Evolutionary conservation across 805 yeast species (phyloP).

Genomic region (Sungouiella blattae): DNA sequence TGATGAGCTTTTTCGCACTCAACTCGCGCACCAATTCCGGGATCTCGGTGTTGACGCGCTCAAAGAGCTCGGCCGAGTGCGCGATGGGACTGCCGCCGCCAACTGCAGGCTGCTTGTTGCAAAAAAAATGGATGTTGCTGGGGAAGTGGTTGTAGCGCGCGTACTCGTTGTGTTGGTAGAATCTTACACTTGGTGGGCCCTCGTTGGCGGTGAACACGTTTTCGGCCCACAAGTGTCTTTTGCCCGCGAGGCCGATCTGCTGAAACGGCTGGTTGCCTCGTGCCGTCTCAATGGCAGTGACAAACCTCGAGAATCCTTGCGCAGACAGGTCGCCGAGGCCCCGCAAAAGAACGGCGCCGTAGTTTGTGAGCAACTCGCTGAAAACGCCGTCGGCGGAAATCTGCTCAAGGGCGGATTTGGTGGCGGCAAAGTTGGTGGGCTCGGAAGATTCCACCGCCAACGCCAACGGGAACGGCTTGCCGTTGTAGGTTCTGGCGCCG

Average conservation of each 20-base stretch:
- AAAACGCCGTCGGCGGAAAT: not conserved
- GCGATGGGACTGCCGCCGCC: constrained; percentile 21
- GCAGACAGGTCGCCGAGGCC: not conserved
- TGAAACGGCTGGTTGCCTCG: not conserved
- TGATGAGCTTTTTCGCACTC: constrained; percentile 1
- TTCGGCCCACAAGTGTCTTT: not conserved
- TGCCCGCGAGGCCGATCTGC: not conserved
- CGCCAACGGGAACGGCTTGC: not conserved
- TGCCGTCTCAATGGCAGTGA: not conserved
- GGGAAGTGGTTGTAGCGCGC: not conserved
- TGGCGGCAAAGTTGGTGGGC: not conserved
- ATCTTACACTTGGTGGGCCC: not conserved
- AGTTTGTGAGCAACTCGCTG: not conserved
- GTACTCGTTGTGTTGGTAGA: not conserved
- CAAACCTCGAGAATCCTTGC: not conserved
- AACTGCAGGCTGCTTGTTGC: constrained; percentile 12
- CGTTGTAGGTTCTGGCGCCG: not conserved
- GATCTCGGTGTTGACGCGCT: constrained; percentile 13
- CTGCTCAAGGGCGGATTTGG: not conserved
- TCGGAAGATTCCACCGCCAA: not conserved
- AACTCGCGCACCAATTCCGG: constrained; percentile 19
- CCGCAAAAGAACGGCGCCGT: not conserved
- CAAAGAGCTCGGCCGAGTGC: constrained; percentile 19
- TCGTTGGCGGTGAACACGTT: not conserved
- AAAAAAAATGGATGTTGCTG: constrained; percentile 8